Percentiles rank a stretch among this genome's conserved stretches.
Evolutionary conservation across 164 flowering plant genomes (phyloP).

Genomic region (Annona cherimola): DNA sequence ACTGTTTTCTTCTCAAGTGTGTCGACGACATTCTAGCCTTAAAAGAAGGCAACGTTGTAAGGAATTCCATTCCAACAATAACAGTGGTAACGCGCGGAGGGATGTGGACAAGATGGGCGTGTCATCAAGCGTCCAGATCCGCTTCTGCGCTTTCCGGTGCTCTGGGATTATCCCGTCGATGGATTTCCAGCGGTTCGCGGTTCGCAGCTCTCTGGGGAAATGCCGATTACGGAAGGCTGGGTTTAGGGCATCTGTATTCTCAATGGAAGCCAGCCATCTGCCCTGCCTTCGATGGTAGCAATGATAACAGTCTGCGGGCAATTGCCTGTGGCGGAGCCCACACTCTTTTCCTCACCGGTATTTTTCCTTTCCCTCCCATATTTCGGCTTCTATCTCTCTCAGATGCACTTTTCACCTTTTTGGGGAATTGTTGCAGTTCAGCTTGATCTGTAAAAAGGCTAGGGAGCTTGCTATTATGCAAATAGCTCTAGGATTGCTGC

Average conservation of each 20-base stretch:
- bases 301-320: conserved; percentile 32
- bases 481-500: too few relatives aligned
- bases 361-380: neutral
- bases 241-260: conserved; percentile 60
- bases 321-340: conserved; percentile 96
- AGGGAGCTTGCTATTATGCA: too few relatives aligned
- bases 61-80: neutral
- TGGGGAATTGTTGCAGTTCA: too few relatives aligned
- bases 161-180: neutral
- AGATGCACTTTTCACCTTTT: too few relatives aligned
- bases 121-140: neutral
- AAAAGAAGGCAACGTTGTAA: neutral
- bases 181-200: conserved; percentile 8
- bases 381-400: neutral
- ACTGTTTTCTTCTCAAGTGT: neutral
- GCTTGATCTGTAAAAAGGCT: too few relatives aligned
- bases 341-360: conserved; percentile 84
- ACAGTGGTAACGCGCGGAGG: neutral
- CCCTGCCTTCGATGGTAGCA: conserved; percentile 27
- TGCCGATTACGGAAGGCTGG: conserved; percentile 86
- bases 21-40: neutral
- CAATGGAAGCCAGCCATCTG: conserved; percentile 60
- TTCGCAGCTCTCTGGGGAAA: conserved; percentile 91
- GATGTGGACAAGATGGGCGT: conserved; percentile 1
- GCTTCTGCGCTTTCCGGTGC: neutral